phyloP scores from a whole-genome alignment of 2,329 filamentous ascomycete genomes.

The Pestalotiopsis sp. region DNA sequence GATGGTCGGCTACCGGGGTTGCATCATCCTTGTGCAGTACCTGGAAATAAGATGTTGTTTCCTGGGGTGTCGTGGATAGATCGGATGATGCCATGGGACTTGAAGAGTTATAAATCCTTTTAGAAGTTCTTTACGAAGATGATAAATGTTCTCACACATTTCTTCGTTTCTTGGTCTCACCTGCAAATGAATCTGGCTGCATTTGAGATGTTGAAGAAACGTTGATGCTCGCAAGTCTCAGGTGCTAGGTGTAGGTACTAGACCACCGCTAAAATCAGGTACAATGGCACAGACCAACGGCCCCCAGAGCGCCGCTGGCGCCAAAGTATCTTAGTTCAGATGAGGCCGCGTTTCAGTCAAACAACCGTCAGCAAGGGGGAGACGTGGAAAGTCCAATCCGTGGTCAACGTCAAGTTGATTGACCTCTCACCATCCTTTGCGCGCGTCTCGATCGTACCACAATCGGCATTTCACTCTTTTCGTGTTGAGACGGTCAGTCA shows the following conservation, averaged over 20 bases:
- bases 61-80: neutral
- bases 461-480: neutral
- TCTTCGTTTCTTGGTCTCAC: neutral
- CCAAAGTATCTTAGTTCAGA: neutral
- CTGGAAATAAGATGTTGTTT: too few species aligned
- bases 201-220: neutral
- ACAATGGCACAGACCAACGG: too few species aligned
- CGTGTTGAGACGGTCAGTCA: neutral
- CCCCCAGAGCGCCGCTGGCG: neutral
- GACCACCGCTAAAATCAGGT: too few species aligned
- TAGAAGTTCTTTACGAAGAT: neutral
- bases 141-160: neutral
- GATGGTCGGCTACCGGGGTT: neutral
- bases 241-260: too few species aligned
- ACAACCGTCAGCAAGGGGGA: neutral
- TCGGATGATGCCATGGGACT: neutral
- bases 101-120: neutral
- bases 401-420: slow-evolving; percentile 1
- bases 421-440: neutral
- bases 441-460: neutral
- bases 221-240: neutral
- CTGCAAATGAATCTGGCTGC: neutral
- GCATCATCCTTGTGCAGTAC: too few species aligned
- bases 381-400: neutral
- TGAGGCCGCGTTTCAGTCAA: slow-evolving; percentile 7